Base-by-base conservation (phyloP, 2,329 filamentous ascomycete genomes). In the Curvularia verruculosa region DNA sequence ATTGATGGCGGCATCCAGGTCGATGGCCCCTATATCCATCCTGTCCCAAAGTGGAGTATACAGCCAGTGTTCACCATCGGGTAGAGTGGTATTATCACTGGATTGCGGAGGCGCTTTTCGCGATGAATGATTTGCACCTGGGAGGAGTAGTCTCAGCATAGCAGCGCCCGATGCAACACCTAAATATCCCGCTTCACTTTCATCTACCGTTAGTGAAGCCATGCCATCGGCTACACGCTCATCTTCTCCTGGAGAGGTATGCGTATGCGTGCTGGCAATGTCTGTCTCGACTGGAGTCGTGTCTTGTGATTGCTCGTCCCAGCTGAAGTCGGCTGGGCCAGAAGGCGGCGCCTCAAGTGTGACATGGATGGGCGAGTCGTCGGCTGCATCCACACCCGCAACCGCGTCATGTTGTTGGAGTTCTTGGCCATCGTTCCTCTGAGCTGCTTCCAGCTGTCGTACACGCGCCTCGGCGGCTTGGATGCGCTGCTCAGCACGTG, bases 121-220 rank as follows among this genome's bases (percentile, higher is more conserved):
- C 9, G 41, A 43, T 9, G 49, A 41, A 40, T 50, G 48, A 23
- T 54, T 52, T 21, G 53, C 49, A 12, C 60, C 40, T 26, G 52
- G 46, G 40, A 44, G 52, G 7, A 56, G 40, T 28, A 59, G 64
- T 29, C 79, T 74, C 15, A 81, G 61, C 56, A 82, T 75, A 2
- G 79, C 79, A 15, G 79, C 80, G 1, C 79, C 79, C 5, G 79
- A 82, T 1, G 78, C 78, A 0, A 80, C 73, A 1, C 80, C 81
- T 8, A 82, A 74, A 62, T 82, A 82, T 5, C 80, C 81, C 1
- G 74, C 73, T 28, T 79, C 75, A 6, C 50, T 50, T n/a, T 69
- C 69, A 26, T 73, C 31, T 1, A 52, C 28, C 1, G 29, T 52
- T 9, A 52, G 49, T 1, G 39, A 51, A 7, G 40, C 28, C 40